These are phyloP conservation scores for Tubosaeta brunneosetosa DNA, from an alignment of 768 basidiomycete species.

Conservation along the genomic window DNA sequence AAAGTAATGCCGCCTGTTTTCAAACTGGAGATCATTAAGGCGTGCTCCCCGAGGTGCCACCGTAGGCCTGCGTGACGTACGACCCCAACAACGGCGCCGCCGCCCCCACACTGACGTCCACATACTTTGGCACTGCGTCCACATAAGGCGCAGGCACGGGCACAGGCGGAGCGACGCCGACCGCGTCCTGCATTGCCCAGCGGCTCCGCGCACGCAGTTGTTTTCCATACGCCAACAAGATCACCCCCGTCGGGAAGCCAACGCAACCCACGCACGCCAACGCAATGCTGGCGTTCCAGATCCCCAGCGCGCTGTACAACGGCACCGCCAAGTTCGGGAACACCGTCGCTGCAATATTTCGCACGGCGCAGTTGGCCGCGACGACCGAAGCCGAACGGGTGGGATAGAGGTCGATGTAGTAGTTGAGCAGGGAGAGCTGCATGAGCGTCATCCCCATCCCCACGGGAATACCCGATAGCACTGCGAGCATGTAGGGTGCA, in stretches of 20 bases:
- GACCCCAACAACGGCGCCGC: conserved; percentile 16
- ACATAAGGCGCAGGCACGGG: not conserved
- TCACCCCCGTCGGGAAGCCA: conserved; percentile 19
- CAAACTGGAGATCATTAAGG: not conserved
- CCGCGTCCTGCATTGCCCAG: conserved; percentile 24
- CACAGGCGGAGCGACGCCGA: not conserved
- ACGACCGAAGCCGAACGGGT: conserved; percentile 28
- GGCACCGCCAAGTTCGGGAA: conserved; percentile 25
- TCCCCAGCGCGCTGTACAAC: conserved; percentile 18
- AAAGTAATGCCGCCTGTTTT: not conserved
- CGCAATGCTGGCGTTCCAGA: conserved; percentile 12
- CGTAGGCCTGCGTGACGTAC: conserved; percentile 9
- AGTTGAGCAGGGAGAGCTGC: conserved; percentile 26
- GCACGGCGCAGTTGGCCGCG: conserved; percentile 24
- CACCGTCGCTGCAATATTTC: conserved; percentile 18
- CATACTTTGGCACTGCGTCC: not conserved
- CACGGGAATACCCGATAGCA: conserved; percentile 23
- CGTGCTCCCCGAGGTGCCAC: conserved; percentile 7
- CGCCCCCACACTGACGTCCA: not conserved
- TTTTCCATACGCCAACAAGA: conserved; percentile 21
- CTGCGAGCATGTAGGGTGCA: conserved; percentile 5
- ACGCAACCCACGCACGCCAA: conserved; percentile 23
- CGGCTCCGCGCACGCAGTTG: conserved; percentile 18
- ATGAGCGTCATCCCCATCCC: conserved; percentile 28
- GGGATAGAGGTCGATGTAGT: conserved; percentile 29